phyloP scores from a whole-genome alignment of 768 basidiomycete species.

The Tylopilus cervinicoccineus region DNA sequence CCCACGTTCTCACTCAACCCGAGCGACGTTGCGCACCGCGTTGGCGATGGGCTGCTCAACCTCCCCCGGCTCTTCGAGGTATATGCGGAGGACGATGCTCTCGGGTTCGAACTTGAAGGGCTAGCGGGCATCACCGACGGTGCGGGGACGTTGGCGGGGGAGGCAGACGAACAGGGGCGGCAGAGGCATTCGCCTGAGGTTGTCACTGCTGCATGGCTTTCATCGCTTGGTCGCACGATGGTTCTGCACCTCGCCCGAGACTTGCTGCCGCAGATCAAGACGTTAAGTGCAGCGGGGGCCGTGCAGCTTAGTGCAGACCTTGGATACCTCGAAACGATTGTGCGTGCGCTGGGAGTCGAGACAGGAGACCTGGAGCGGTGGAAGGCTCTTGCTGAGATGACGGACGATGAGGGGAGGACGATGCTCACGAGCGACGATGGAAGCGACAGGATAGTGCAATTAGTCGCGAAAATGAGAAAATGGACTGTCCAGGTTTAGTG shows the following conservation, averaged over 20 bases:
- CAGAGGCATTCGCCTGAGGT: slow-evolving; percentile 55
- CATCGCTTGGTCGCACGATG: slow-evolving; percentile 81
- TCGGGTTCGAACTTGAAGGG: slow-evolving; percentile 83
- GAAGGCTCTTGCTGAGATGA: slow-evolving; percentile 66
- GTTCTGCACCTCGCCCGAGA: slow-evolving; percentile 65
- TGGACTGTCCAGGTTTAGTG: slow-evolving; percentile 16
- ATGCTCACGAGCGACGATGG: slow-evolving; percentile 17
- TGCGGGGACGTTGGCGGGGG: slow-evolving; percentile 25
- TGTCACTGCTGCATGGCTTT: slow-evolving; percentile 88
- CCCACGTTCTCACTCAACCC: slow-evolving; percentile 94
- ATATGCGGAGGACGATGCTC: slow-evolving; percentile 87
- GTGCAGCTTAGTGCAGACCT: slow-evolving; percentile 85
- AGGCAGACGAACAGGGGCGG: not conserved
- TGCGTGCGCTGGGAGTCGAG: slow-evolving; percentile 87
- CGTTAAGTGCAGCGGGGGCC: slow-evolving; percentile 62
- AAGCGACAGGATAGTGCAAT: slow-evolving; percentile 14
- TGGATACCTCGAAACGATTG: slow-evolving; percentile 87
- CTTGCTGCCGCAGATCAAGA: slow-evolving; percentile 68
- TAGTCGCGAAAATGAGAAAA: slow-evolving; percentile 32
- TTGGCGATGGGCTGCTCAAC: slow-evolving; percentile 93
- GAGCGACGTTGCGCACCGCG: slow-evolving; percentile 80
- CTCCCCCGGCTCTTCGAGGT: slow-evolving; percentile 92
- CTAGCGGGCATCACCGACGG: slow-evolving; percentile 62
- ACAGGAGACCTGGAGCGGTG: slow-evolving; percentile 75
- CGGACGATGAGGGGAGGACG: slow-evolving; percentile 40